phyloP scores from a whole-genome alignment of 1,284 basidiomycete species.

The Cutaneotrichosporon cutaneum region DNA sequence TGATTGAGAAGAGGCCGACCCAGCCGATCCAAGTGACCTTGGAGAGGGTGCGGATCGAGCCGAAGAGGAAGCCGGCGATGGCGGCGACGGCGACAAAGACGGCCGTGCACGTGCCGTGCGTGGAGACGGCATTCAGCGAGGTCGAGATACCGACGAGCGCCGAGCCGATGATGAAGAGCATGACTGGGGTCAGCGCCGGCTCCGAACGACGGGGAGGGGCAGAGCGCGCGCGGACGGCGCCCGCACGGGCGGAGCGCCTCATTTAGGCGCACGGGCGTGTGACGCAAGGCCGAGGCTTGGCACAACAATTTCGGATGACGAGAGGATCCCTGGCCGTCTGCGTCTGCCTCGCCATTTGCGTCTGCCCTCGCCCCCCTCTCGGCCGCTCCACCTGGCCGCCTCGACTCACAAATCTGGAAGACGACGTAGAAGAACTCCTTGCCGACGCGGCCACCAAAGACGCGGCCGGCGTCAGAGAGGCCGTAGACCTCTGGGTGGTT shows the following conservation, averaged over 20 bases:
- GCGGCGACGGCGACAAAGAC: slow-evolving; percentile 44
- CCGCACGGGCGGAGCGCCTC: too few species aligned
- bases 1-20: slow-evolving; percentile 38
- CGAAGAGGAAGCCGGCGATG: slow-evolving; percentile 37
- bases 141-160: slow-evolving; percentile 31
- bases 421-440: slow-evolving; percentile 17
- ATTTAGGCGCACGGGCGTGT: too few species aligned
- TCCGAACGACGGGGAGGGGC: background rate
- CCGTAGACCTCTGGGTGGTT: slow-evolving; percentile 29
- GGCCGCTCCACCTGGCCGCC: background rate
- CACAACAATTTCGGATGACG: too few species aligned
- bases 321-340: too few species aligned
- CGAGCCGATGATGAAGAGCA: slow-evolving; percentile 35
- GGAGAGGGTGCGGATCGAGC: slow-evolving; percentile 47
- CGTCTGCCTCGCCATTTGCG: background rate
- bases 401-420: slow-evolving; percentile 15
- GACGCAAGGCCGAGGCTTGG: background rate
- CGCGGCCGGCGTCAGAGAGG: slow-evolving; percentile 33
- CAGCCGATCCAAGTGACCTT: slow-evolving; percentile 50
- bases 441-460: slow-evolving; percentile 31
- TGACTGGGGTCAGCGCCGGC: slow-evolving; percentile 18
- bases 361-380: background rate
- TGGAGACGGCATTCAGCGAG: slow-evolving; percentile 29
- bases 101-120: slow-evolving; percentile 29
- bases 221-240: too few species aligned